Percentiles rank a stretch among this genome's conserved stretches.
phyloP scores from a whole-genome alignment of 2,329 filamentous ascomycete genomes.

The Cladosporium oxysporum region DNA sequence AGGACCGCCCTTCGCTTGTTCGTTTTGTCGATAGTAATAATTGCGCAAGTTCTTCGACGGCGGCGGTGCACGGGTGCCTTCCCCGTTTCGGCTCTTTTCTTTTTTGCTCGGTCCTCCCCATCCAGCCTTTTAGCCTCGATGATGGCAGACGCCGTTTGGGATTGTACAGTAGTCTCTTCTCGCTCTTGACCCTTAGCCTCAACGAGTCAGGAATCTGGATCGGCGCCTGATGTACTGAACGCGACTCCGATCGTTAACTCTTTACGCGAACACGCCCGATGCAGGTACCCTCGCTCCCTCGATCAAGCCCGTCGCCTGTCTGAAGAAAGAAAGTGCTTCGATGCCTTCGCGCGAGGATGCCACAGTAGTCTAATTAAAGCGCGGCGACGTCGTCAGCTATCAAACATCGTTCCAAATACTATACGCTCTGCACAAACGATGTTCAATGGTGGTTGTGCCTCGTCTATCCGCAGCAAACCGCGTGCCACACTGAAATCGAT shows the following conservation, averaged over 20 bases:
- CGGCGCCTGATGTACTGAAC: background rate
- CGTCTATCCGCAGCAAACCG: background rate
- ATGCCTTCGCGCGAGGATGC: background rate
- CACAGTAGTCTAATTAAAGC: background rate
- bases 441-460: background rate
- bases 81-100: background rate
- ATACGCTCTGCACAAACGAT: background rate
- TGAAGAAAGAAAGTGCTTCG: background rate
- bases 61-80: background rate
- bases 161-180: background rate
- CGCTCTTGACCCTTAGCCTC: background rate
- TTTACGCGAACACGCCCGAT: background rate
- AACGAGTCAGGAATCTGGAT: slow-evolving; percentile 1
- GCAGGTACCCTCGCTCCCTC: background rate
- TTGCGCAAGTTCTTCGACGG: slow-evolving; percentile 1
- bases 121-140: background rate
- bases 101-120: background rate
- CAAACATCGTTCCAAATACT: background rate
- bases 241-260: background rate
- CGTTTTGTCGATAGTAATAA: background rate
- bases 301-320: background rate
- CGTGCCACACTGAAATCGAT: background rate
- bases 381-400: background rate
- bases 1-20: background rate
- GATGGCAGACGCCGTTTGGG: background rate